These are phyloP conservation scores for Lathyrus oleraceus DNA, from an alignment of 306 rosid genomes.

Conservation along the genomic window DNA sequence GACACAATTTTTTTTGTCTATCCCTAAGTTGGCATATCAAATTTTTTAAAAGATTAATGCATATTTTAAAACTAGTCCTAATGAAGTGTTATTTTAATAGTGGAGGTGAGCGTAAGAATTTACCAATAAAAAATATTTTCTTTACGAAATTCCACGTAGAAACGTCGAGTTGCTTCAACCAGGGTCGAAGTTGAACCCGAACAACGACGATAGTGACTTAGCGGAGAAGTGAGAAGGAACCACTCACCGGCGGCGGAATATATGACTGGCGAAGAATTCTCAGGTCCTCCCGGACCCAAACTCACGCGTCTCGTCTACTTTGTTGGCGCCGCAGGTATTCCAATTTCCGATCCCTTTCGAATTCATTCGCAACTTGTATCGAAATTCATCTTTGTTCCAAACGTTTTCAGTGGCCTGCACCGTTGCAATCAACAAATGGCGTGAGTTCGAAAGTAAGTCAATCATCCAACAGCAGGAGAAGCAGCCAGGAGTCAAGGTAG, in stretches of 20 bases:
- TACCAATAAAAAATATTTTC: too few relatives aligned
- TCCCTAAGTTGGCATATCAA: too few relatives aligned
- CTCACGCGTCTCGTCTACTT: slow-evolving; percentile 60
- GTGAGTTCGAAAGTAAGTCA: slow-evolving; percentile 55
- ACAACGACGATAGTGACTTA: background rate
- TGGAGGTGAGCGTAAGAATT: too few relatives aligned
- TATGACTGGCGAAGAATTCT: slow-evolving; percentile 76
- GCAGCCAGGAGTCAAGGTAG: slow-evolving; percentile 24
- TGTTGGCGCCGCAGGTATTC: slow-evolving; percentile 81
- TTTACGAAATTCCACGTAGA: too few relatives aligned
- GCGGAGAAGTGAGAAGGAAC: slow-evolving; percentile 9
- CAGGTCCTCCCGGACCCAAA: slow-evolving; percentile 95
- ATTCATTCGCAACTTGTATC: background rate
- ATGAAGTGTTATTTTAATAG: too few relatives aligned
- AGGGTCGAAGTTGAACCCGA: background rate
- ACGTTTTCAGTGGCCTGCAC: slow-evolving; percentile 52
- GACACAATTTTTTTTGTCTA: too few relatives aligned
- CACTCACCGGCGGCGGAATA: slow-evolving; percentile 19
- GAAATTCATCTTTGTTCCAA: background rate
- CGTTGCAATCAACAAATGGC: slow-evolving; percentile 57
- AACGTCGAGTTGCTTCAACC: too few relatives aligned
- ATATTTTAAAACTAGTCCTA: too few relatives aligned
- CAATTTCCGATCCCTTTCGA: slow-evolving; percentile 5
- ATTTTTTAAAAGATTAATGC: too few relatives aligned
- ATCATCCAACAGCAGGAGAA: slow-evolving; percentile 36